Percentiles rank a stretch among this genome's conserved stretches.
Evolutionary conservation across 2,329 filamentous ascomycete species (phyloP).

Genomic region (Neurospora sp.): DNA sequence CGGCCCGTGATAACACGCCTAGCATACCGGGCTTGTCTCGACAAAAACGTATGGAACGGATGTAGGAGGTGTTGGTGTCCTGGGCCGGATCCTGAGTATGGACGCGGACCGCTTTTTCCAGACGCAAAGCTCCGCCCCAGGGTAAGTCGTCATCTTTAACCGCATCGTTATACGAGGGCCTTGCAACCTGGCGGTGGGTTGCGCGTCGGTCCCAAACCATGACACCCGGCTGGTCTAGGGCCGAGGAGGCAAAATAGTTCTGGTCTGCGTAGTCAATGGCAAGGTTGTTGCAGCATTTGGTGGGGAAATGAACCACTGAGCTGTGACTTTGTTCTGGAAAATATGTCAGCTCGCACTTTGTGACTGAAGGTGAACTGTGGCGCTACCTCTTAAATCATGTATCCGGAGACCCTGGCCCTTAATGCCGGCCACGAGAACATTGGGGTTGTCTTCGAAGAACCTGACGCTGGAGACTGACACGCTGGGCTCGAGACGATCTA

Average conservation of each 20-base stretch:
- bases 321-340: constrained; percentile 35
- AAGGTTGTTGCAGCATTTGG: constrained; percentile 60
- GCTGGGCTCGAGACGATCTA: constrained; percentile 50
- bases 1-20: constrained; percentile 51
- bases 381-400: constrained; percentile 65
- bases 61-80: constrained; percentile 50
- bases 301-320: constrained; percentile 50
- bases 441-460: constrained; percentile 70
- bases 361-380: not conserved
- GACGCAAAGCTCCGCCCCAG: constrained; percentile 51
- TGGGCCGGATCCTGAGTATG: constrained; percentile 35
- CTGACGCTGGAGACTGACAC: constrained; percentile 75
- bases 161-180: constrained; percentile 44
- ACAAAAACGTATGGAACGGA: constrained; percentile 54
- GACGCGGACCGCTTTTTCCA: constrained; percentile 41
- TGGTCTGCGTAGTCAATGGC: constrained; percentile 71
- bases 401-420: constrained; percentile 66
- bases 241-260: constrained; percentile 77
- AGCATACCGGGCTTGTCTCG: constrained; percentile 52
- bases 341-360: constrained; percentile 1
- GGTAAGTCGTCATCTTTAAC: constrained; percentile 52
- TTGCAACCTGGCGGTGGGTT: constrained; percentile 41
- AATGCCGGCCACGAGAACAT: constrained; percentile 66
- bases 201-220: constrained; percentile 71
- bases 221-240: constrained; percentile 62